Conservation (phyloP, 2,329 filamentous ascomycete genomes). For the Karstenula rhodostoma region DNA sequence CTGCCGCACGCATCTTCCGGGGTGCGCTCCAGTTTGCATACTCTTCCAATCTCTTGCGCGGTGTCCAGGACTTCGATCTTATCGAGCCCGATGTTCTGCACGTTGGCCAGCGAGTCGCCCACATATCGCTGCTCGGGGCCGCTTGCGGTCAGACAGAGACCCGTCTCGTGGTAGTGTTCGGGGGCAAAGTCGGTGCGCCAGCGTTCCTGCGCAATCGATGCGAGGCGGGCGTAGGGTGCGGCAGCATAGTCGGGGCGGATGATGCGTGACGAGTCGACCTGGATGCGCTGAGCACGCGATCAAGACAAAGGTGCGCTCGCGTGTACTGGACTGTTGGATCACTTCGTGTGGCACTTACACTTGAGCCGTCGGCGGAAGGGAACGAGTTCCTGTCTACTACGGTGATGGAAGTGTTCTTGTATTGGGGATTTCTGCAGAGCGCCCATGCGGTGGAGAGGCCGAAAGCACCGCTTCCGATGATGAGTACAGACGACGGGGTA, state of each 20-base stretch:
- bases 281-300: constrained; percentile 2
- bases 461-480: constrained; percentile 63
- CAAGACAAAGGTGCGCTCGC: background rate
- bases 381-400: constrained; percentile 66
- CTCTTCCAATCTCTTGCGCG: constrained; percentile 48
- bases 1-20: constrained; percentile 56
- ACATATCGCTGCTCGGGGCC: constrained; percentile 55
- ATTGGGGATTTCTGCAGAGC: constrained; percentile 67
- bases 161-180: constrained; percentile 74
- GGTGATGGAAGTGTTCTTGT: constrained; percentile 62
- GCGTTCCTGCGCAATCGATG: constrained; percentile 71
- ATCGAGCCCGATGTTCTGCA: constrained; percentile 45
- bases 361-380: constrained; percentile 66
- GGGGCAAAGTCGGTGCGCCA: constrained; percentile 73
- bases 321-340: background rate
- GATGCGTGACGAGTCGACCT: constrained; percentile 68
- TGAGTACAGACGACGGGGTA: constrained; percentile 55
- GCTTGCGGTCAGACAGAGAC: constrained; percentile 71
- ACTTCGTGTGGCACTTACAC: constrained; percentile 46
- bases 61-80: constrained; percentile 51
- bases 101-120: constrained; percentile 45
- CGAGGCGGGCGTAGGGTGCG: constrained; percentile 77
- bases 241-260: constrained; percentile 82
- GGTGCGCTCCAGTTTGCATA: constrained; percentile 54
- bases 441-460: constrained; percentile 73